Percentiles rank a stretch among this genome's conserved stretches.
phyloP scores from a whole-genome alignment of 805 yeast species.

The Candida ponderosae region DNA sequence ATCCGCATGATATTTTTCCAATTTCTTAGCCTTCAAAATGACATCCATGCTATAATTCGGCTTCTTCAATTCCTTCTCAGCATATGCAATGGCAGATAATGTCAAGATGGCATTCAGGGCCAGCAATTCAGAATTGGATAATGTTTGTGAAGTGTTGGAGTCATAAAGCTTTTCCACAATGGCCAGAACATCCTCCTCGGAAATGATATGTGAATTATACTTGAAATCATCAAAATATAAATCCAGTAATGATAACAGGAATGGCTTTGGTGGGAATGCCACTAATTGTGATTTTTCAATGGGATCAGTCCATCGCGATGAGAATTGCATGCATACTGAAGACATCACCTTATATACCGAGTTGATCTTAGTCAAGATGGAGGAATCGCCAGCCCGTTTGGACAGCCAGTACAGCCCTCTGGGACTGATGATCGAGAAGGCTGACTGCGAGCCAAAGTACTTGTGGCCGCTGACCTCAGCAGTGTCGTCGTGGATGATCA shows the following conservation, averaged over 20 bases:
- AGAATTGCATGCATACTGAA: conserved; percentile 10
- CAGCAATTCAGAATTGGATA: conserved; percentile 24
- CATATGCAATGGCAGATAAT: conserved; percentile 11
- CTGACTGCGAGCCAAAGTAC: conserved; percentile 17
- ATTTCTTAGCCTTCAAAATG: conserved; percentile 10
- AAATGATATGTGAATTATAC: conserved; percentile 6
- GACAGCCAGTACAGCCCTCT: conserved; percentile 34
- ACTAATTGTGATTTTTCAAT: conserved; percentile 17
- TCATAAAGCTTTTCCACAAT: conserved; percentile 14
- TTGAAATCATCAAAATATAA: conserved; percentile 6
- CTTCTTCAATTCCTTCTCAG: neutral
- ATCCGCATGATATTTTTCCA: conserved; percentile 23
- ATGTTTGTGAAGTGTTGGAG: conserved; percentile 1
- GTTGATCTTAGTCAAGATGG: conserved; percentile 15
- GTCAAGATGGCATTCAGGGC: conserved; percentile 22
- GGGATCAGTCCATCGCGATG: conserved; percentile 27
- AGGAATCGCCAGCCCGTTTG: conserved; percentile 11
- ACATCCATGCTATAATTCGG: too few species aligned
- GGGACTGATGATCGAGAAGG: conserved; percentile 31
- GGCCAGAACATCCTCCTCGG: conserved; percentile 8
- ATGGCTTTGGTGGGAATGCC: conserved; percentile 24
- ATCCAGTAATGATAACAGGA: conserved; percentile 10
- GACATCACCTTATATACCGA: conserved; percentile 13
- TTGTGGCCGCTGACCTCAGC: neutral
- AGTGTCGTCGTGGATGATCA: too few species aligned